Evolutionary conservation across 345 rosid species (phyloP), one percentile per base, ranked within the genome.

Genomic region (Rhodamnia rubescens): DNA sequence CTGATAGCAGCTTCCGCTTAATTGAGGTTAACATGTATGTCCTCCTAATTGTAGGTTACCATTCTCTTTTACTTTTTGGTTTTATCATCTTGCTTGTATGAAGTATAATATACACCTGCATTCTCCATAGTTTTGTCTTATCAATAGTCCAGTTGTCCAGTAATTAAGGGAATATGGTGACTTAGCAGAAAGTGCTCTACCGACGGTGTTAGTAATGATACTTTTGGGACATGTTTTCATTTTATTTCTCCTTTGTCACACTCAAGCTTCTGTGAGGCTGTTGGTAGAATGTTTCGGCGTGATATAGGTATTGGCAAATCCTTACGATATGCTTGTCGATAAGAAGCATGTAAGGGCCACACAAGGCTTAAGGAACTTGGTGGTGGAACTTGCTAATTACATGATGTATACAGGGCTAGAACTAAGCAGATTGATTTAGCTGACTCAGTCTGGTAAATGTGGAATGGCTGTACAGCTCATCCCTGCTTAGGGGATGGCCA

Each of bases 1-100:
- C 98, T 89, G 99, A 97, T 91, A 90, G 99, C 88, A 95, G 96
- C 90, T 95, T 95, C 88, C 98, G 99, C 85, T 95, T 97, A 82
- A 88, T 95, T 86, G 98, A 95, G 88, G 93, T 95, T 89, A 92
- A 89, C 84, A 86, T 89, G 99, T 97, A 94, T 86, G 99, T 91
- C 83, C 51, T 84, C 22, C 78, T 69, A 69, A 69, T 69, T 69
- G 20, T 32, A 32, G 78, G 78, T 69, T 44, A 36, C 42, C 21
- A 32, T 69, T 69, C 78, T 69, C 0, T 5, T 69, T 18, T 69
- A 18, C 24, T 3, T 69, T 69, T 69, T 69, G 75, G 44, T 69
- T 32, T 69, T 69, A 5, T 69, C 24, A 69, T 69, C 78, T 69
- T 69, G 78, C 78, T 69, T 6, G 0, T 32, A 8, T 69, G 32